Conservation (phyloP, 352 stramenopile species). For the Phytophthora meadii region DNA sequence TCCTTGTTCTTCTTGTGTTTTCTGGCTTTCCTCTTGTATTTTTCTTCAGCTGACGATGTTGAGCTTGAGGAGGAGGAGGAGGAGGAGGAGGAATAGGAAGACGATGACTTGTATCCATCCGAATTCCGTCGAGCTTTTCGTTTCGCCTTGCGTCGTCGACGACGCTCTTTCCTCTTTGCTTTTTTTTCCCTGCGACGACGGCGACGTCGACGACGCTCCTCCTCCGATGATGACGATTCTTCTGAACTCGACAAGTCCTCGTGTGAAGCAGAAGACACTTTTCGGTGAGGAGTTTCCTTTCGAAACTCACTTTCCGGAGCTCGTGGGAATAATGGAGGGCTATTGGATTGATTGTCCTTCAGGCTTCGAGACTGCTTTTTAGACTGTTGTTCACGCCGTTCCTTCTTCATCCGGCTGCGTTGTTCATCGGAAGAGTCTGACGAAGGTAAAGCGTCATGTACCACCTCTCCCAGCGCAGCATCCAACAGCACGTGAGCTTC, state of each 20-base stretch:
- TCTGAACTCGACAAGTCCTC: conserved; percentile 19
- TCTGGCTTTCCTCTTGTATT: conserved; percentile 34
- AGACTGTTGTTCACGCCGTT: conserved; percentile 6
- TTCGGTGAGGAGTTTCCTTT: conserved; percentile 3
- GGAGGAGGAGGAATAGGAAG: conserved; percentile 17
- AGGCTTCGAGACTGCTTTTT: conserved; percentile 16
- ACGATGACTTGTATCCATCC: conserved; percentile 29
- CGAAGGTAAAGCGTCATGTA: conserved; percentile 46
- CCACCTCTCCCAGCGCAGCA: conserved; percentile 25
- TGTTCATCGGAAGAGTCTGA: conserved; percentile 34
- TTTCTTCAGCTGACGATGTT: conserved; percentile 41
- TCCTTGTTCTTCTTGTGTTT: conserved; percentile 43
- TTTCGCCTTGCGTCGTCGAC: conserved; percentile 33
- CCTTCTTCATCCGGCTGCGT: conserved; percentile 16
- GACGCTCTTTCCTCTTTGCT: conserved; percentile 30
- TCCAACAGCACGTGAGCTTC: conserved; percentile 18
- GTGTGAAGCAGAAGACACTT: neutral
- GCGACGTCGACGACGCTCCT: conserved; percentile 32
- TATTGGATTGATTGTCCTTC: conserved; percentile 7
- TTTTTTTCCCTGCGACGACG: conserved; percentile 32
- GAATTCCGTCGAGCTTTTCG: conserved; percentile 28
- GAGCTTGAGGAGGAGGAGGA: conserved; percentile 27
- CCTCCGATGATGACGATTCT: conserved; percentile 26
- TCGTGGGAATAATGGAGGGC: conserved; percentile 12
- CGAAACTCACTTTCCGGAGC: neutral